A percentile compares a stretch with the other conserved stretches of the same genome.
Conservation (phyloP, 2,329 filamentous ascomycete genomes). For the Arthrobotrys conoides region DNA sequence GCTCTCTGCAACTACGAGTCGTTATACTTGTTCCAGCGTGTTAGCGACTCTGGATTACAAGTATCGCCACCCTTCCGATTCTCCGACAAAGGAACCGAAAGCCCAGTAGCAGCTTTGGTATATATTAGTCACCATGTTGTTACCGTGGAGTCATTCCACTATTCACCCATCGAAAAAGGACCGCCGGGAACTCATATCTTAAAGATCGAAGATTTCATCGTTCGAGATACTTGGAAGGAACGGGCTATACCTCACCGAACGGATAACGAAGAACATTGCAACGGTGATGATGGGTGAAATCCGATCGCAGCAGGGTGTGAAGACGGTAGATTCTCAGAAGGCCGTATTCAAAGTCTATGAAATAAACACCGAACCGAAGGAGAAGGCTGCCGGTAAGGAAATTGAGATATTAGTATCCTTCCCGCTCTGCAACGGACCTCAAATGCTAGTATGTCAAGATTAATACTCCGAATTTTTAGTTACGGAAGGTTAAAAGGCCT, state of each 20-base stretch:
- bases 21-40: conserved; percentile 20
- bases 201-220: conserved; percentile 5
- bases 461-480: no score
- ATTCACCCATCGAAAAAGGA: background rate
- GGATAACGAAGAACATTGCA: conserved; percentile 5
- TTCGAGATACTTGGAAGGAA: conserved; percentile 8
- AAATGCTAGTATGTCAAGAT: no score
- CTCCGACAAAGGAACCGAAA: conserved; percentile 25
- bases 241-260: background rate
- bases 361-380: conserved; percentile 2
- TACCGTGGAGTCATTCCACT: background rate
- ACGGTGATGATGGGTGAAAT: conserved; percentile 7
- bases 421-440: no score
- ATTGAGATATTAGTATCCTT: conserved; percentile 25
- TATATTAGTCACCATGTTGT: conserved; percentile 24
- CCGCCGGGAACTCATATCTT: background rate
- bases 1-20: conserved; percentile 22
- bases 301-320: background rate
- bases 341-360: conserved; percentile 33
- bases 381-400: conserved; percentile 1
- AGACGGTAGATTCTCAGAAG: no score
- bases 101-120: conserved; percentile 6
- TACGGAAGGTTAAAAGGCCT: no score
- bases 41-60: conserved; percentile 3
- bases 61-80: conserved; percentile 19